Evolutionary conservation across 1,284 basidiomycete genomes (phyloP), one percentile per base, ranked within the genome.

Genomic region (Sphaerobolus stellatus): DNA sequence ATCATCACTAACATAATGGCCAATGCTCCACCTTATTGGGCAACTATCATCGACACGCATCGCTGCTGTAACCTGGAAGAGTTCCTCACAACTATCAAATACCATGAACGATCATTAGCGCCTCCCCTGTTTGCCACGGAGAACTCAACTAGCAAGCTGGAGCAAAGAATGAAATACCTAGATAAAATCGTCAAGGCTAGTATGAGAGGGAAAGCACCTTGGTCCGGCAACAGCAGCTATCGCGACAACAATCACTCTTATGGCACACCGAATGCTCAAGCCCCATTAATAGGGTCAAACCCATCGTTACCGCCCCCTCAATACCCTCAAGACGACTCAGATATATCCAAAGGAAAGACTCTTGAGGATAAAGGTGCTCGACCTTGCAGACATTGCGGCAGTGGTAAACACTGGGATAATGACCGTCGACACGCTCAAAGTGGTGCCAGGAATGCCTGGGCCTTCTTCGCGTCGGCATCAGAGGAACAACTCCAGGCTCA

Each of bases 351-450:
- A 41, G 52, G 40, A 58, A 60, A 56, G 22, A 71, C 70, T 2
- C 70, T 69, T 0, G 59, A 62, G 38, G 45, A 59, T 1, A 64
- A 57, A 44, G 56, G 58, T 43, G 63, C 61, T 11, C 30, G 63
- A 14, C 63, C 63, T 25, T 66, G 65, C 48, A 34, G 58, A 16
- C 62, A 66, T 45, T 66, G 65, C 28, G 63, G 64, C 1, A 62
- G 61, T 28, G 48, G 43, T 6, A 64, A 59, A 13, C 65, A 66
- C 41, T 65, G 64, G 64, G 62, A 66, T 33, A 48, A 56, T 40
- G 62, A 66, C n/a, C 66, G 64, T 50, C 62, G 59, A 38, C 54
- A 68, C 47, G 50, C 55, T 2, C 49, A 20, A 20, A 52, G 64
- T 50, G 58, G 59, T 5, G 56, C 58, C 2, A 33, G 46, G 28